Percentiles rank a stretch among this genome's conserved stretches.
Conservation (phyloP, 495 filamentous ascomycete species). For the Cercophora scortea region DNA sequence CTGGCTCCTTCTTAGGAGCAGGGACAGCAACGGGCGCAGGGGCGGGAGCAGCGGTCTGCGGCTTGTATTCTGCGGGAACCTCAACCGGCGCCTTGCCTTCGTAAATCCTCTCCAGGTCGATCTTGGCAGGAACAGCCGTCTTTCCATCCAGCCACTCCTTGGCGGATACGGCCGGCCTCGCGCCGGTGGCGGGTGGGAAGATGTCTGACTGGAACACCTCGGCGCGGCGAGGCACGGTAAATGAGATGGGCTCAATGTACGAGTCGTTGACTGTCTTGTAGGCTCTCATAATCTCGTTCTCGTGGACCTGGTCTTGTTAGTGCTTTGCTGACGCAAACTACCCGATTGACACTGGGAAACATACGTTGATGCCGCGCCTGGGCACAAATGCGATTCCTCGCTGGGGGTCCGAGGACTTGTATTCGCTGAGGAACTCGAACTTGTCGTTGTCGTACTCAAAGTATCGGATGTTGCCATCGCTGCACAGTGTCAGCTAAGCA, state of each 20-base stretch:
- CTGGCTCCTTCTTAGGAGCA: slow-evolving; percentile 48
- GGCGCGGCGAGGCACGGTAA: slow-evolving; percentile 90
- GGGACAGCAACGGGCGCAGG: slow-evolving; percentile 41
- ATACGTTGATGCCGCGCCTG: slow-evolving; percentile 83
- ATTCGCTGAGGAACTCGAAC: slow-evolving; percentile 91
- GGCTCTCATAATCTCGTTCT: slow-evolving; percentile 91
- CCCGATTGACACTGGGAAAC: slow-evolving; percentile 16
- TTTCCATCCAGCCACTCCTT: slow-evolving; percentile 83
- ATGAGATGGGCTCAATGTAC: slow-evolving; percentile 94
- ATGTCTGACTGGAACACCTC: slow-evolving; percentile 98
- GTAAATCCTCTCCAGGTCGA: slow-evolving; percentile 86
- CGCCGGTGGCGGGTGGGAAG: slow-evolving; percentile 73
- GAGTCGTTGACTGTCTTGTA: slow-evolving; percentile 94
- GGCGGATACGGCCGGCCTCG: slow-evolving; percentile 70
- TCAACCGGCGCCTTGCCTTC: slow-evolving; percentile 73
- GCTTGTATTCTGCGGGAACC: slow-evolving; percentile 62
- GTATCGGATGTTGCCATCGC: slow-evolving; percentile 97
- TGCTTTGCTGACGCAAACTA: not conserved
- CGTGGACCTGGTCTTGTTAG: slow-evolving; percentile 56
- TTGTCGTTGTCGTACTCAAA: slow-evolving; percentile 97
- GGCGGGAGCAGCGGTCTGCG: slow-evolving; percentile 32
- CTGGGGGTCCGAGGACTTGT: slow-evolving; percentile 92
- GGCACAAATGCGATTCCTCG: slow-evolving; percentile 91
- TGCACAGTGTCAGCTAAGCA: slow-evolving; percentile 22
- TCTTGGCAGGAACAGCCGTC: slow-evolving; percentile 75